Conservation (phyloP, 441 rosid species). For the Erysimum pusillum region DNA sequence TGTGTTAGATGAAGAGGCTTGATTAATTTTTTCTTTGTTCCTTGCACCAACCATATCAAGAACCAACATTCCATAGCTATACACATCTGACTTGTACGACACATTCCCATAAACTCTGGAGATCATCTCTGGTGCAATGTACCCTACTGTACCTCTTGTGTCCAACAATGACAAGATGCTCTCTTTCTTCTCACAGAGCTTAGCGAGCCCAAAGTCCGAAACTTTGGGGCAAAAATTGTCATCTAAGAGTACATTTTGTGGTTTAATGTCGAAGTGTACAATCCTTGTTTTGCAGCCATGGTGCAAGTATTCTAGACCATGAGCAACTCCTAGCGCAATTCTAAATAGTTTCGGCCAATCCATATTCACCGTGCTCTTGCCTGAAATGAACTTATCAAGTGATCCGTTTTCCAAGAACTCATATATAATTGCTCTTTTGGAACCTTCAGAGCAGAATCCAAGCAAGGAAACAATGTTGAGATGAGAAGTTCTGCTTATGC, state of each 20-base stretch:
- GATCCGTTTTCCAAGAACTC: constrained; percentile 30
- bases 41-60: constrained; percentile 51
- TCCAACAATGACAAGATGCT: constrained; percentile 41
- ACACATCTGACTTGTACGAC: constrained; percentile 51
- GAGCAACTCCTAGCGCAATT: constrained; percentile 12
- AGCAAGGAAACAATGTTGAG: constrained; percentile 28
- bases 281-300: constrained; percentile 13
- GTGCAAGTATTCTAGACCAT: constrained; percentile 4
- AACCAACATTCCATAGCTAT: constrained; percentile 52
- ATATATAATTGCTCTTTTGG: constrained; percentile 31
- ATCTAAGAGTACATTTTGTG: constrained; percentile 13
- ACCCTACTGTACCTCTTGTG: constrained; percentile 47
- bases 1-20: background rate
- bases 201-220: constrained; percentile 21
- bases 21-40: constrained; percentile 13
- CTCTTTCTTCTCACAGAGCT: constrained; percentile 35
- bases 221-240: background rate
- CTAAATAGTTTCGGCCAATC: background rate
- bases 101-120: constrained; percentile 43
- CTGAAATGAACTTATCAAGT: constrained; percentile 26
- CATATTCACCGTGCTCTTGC: background rate
- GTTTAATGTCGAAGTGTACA: constrained; percentile 11
- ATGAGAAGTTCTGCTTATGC: constrained; percentile 39
- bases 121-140: constrained; percentile 48
- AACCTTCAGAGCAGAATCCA: constrained; percentile 40